A percentile compares a stretch with the other conserved stretches of the same genome.
phyloP scores from a whole-genome alignment of 2,329 filamentous ascomycete species.

The Ceratocystis harringtonii region DNA sequence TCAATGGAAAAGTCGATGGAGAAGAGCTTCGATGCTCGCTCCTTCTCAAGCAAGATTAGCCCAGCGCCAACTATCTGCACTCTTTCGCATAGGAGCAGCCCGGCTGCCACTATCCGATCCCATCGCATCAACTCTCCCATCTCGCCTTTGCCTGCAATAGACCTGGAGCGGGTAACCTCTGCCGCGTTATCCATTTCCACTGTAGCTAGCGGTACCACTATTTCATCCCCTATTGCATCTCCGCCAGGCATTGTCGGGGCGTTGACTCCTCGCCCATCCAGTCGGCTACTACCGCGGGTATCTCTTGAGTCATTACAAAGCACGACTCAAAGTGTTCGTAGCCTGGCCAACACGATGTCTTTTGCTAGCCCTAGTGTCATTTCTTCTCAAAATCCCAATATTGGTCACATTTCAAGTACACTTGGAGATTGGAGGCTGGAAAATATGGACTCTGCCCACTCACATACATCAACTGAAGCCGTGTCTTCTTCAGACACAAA shows the following conservation, averaged over 20 bases:
- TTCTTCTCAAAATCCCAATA: neutral
- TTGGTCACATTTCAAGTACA: conserved; percentile 6
- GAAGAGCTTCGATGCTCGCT: conserved; percentile 6
- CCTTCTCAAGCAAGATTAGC: conserved; percentile 8
- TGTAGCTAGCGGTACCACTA: conserved; percentile 6
- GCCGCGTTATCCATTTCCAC: conserved; percentile 15
- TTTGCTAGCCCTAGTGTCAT: neutral
- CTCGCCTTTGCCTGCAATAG: neutral
- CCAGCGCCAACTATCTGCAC: conserved; percentile 5
- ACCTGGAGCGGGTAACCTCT: conserved; percentile 14
- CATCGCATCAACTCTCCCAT: neutral
- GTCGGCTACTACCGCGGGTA: conserved; percentile 13
- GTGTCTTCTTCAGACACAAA: conserved; percentile 9
- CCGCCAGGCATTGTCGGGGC: conserved; percentile 10
- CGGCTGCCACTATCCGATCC: conserved; percentile 10
- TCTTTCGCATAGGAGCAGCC: conserved; percentile 6
- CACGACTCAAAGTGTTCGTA: conserved; percentile 7
- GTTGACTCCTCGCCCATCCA: conserved; percentile 15
- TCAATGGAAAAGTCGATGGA: conserved; percentile 7
- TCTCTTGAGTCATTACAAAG: conserved; percentile 15
- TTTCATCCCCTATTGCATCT: conserved; percentile 14
- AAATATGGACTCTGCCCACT: neutral
- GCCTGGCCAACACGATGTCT: neutral
- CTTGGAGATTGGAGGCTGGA: conserved; percentile 11
- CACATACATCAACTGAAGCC: conserved; percentile 2